These are phyloP conservation scores for Saccharomyces kudriavzevii DNA, from an alignment of 805 yeast genomes.

Conservation along the genomic window DNA sequence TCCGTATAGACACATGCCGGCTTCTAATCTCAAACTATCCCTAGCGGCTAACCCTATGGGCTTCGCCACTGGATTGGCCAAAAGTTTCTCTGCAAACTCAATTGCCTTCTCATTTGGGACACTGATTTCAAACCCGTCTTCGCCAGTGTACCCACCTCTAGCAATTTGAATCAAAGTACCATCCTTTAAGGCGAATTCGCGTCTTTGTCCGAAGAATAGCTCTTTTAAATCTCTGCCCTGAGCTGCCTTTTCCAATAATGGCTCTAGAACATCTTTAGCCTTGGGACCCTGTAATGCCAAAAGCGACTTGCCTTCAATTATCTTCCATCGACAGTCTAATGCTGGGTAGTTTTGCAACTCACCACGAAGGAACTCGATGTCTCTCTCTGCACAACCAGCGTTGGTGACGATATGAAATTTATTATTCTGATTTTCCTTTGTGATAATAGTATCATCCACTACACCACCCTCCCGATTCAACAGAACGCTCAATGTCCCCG, in stretches of 20 bases:
- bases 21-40: conserved; percentile 90
- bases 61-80: conserved; percentile 48
- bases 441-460: conserved; percentile 88
- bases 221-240: conserved; percentile 34
- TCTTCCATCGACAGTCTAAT: conserved; percentile 31
- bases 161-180: conserved; percentile 60
- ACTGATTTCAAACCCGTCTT: conserved; percentile 93
- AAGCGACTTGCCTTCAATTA: conserved; percentile 59
- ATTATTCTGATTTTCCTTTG: conserved; percentile 56
- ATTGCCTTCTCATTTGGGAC: conserved; percentile 54
- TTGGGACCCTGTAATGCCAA: conserved; percentile 91
- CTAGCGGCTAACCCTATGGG: conserved; percentile 98
- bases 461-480: conserved; percentile 73
- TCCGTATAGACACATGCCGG: conserved; percentile 97
- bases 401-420: conserved; percentile 83
- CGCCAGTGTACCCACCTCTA: conserved; percentile 96
- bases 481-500: conserved; percentile 70
- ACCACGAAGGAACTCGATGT: conserved; percentile 50
- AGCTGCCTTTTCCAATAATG: conserved; percentile 42
- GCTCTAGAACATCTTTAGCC: conserved; percentile 59
- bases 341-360: conserved; percentile 28
- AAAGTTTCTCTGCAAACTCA: conserved; percentile 55
- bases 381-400: conserved; percentile 89
- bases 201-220: conserved; percentile 65
- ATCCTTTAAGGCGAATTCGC: conserved; percentile 31